Evolutionary conservation across 2,329 filamentous ascomycete species (phyloP), one percentile per base, ranked within the genome.

Genomic region (Epichloe gansuensis): DNA sequence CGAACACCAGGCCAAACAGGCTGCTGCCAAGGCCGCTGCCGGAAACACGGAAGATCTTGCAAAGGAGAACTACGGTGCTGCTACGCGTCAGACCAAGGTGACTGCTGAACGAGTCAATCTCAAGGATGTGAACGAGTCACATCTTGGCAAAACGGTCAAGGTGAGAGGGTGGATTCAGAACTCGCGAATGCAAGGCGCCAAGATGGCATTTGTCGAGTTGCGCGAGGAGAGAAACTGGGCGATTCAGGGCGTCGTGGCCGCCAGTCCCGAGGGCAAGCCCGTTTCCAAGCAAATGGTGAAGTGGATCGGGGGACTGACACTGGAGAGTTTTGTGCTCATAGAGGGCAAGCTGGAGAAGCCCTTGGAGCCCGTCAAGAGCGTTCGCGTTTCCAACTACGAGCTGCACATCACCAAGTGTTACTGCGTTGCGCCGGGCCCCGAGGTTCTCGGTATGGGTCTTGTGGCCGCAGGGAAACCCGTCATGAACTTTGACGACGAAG

Each of bases 321-420:
- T 84, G 45, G 91, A 96, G 74, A 89, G 85, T 60, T 89, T 86
- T 60, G 82, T 96, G 27, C 73, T 83, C 41, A 82, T 96, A 54
- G 87, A 94, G 63, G 93, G 85, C 58, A 72, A 77, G 35, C 84
- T 97, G 50, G 80, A 89, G 74, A 85, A 85, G 71, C 87, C 90
- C 0, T 77, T 85, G 23, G 89, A 95, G 64, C 86, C 88, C 3
- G 86, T 97, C 66, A 93, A 94, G 72, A 93, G 87, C 63, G 87
- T 87, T 53, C 83, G 81, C 15, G 84, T 97, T 51, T 81, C 81
- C 59, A 76, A 84, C 60, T 82, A 84, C 60, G 93, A 97, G 74
- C 77, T 97, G 47, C 91, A 97, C 71, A 82, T 97, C 63, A 81
- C 78, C 60, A 94, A 90, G 74, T 78, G 89, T 62, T 96, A 85